Evolutionary conservation across 2,329 filamentous ascomycete genomes (phyloP).

Genomic region (Ophiostoma angusticollis): DNA sequence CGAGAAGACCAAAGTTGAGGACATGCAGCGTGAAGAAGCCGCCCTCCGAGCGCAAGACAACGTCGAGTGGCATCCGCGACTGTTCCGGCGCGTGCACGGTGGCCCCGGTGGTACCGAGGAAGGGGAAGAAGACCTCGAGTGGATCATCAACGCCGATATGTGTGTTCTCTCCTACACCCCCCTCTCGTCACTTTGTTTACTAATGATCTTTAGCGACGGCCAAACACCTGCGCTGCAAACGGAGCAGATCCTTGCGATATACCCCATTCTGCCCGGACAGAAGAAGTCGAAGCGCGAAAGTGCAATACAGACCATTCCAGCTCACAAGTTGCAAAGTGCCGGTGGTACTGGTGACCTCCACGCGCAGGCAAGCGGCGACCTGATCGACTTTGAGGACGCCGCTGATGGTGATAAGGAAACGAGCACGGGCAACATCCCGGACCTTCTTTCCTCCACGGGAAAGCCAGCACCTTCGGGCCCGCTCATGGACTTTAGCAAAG

Average conservation of each 20-base stretch:
- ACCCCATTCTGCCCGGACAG: conserved; percentile 73
- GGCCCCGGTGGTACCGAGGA: conserved; percentile 61
- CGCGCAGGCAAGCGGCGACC: conserved; percentile 25
- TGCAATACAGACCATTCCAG: conserved; percentile 38
- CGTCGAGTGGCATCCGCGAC: conserved; percentile 73
- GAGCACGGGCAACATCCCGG: conserved; percentile 25
- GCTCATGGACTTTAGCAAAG: conserved; percentile 42
- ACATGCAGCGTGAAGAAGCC: conserved; percentile 80
- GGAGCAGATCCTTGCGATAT: conserved; percentile 76
- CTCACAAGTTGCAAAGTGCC: no score
- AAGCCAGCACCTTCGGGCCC: conserved; percentile 32
- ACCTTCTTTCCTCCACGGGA: conserved; percentile 34
- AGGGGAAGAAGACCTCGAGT: conserved; percentile 82
- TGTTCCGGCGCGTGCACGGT: conserved; percentile 66
- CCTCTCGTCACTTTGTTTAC: conserved; percentile 7
- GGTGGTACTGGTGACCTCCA: no score
- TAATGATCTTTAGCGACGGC: conserved; percentile 30
- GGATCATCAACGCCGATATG: conserved; percentile 85
- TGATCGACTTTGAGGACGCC: conserved; percentile 45
- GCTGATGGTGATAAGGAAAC: conserved; percentile 2
- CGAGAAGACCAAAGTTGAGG: conserved; percentile 93
- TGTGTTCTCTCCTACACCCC: conserved; percentile 30
- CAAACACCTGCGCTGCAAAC: conserved; percentile 55
- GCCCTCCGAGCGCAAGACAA: conserved; percentile 64
- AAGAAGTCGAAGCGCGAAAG: conserved; percentile 41